Evolutionary conservation across 495 filamentous ascomycete species (phyloP).

Genomic region (Mytilinidion resinicola): DNA sequence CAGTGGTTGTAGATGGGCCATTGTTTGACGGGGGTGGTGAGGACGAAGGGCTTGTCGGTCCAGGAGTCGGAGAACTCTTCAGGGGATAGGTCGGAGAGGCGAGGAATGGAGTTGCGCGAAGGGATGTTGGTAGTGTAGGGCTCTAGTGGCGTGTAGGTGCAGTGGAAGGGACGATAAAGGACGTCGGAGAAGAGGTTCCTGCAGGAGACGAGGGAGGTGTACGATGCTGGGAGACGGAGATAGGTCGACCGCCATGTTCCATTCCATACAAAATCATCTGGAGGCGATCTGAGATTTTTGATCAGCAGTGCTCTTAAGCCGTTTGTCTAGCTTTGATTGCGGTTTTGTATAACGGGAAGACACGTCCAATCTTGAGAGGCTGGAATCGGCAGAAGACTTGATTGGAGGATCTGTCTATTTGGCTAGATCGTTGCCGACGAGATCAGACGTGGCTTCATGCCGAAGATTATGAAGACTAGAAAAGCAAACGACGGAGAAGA

Average conservation of each 20-base stretch:
- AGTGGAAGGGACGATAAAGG: slow-evolving; percentile 86
- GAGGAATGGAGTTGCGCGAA: slow-evolving; percentile 60
- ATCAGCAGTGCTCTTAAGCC: not conserved
- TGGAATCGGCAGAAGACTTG: no score
- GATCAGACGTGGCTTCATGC: no score
- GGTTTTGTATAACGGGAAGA: no score
- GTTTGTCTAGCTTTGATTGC: not conserved
- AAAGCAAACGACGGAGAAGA: no score
- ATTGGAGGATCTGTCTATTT: no score
- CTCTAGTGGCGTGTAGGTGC: slow-evolving; percentile 63
- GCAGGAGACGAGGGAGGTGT: slow-evolving; percentile 54
- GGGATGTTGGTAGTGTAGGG: slow-evolving; percentile 70
- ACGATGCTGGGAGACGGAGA: slow-evolving; percentile 52
- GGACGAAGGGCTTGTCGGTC: slow-evolving; percentile 79
- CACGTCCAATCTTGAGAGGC: no score
- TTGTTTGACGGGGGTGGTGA: slow-evolving; percentile 72
- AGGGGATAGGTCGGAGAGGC: slow-evolving; percentile 59
- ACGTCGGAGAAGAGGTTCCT: slow-evolving; percentile 83
- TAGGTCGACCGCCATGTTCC: slow-evolving; percentile 84
- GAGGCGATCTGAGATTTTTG: slow-evolving; percentile 25
- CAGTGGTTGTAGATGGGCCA: slow-evolving; percentile 79
- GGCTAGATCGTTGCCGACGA: no score
- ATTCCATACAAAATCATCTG: slow-evolving; percentile 59
- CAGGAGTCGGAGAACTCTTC: slow-evolving; percentile 69
- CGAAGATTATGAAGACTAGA: no score